phyloP scores from a whole-genome alignment of 257 asterid species.

The Echium plantagineum region DNA sequence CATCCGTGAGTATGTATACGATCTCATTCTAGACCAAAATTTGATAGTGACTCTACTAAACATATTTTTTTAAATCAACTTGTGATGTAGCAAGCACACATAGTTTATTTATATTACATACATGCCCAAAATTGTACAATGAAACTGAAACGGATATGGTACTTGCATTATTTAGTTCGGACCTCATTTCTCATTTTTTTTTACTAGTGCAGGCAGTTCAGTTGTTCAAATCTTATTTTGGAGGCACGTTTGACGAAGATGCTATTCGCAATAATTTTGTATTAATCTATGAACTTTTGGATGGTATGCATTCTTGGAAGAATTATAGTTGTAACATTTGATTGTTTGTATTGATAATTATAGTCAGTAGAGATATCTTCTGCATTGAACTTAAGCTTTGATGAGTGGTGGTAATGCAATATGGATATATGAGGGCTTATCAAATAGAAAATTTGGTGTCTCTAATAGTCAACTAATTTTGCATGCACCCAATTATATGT shows the following conservation, averaged over 20 bases:
- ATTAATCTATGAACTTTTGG: slow-evolving; percentile 84
- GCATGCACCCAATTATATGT: too few species aligned
- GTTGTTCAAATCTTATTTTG: slow-evolving; percentile 89
- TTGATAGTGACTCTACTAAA: too few species aligned
- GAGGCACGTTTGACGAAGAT: slow-evolving; percentile 98
- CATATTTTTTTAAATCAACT: too few species aligned
- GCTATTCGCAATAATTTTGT: slow-evolving; percentile 98
- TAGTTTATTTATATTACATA: too few species aligned
- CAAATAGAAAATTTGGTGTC: too few species aligned
- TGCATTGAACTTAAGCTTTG: background rate
- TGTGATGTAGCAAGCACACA: too few species aligned
- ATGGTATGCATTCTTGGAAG: slow-evolving; percentile 53
- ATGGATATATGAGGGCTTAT: background rate
- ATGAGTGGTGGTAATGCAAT: background rate
- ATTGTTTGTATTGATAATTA: background rate
- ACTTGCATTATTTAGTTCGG: too few species aligned
- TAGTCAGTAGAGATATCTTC: background rate
- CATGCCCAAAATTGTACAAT: too few species aligned
- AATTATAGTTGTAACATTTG: slow-evolving; percentile 1
- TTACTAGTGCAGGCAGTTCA: slow-evolving; percentile 68
- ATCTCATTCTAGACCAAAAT: too few species aligned
- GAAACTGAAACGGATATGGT: too few species aligned
- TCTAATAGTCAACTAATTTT: too few species aligned
- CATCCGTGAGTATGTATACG: too few species aligned
- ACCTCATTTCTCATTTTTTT: background rate